phyloP scores from a whole-genome alignment of 805 yeast species.

The Yarrowia divulgata region DNA sequence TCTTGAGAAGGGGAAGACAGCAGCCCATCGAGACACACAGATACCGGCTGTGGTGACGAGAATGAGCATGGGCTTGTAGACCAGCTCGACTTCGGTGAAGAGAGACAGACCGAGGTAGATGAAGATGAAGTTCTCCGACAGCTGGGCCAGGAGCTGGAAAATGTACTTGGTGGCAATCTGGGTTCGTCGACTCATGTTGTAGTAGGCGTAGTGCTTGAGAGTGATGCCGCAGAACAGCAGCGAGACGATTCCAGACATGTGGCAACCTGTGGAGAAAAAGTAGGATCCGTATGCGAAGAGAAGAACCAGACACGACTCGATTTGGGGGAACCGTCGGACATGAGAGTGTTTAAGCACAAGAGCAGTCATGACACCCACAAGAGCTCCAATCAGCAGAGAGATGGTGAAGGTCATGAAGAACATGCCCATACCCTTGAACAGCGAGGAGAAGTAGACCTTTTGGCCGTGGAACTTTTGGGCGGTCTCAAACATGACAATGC shows the following conservation, averaged over 20 bases:
- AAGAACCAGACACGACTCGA: conserved; percentile 91
- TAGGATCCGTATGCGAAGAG: conserved; percentile 94
- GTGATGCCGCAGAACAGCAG: conserved; percentile 95
- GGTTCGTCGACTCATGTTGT: conserved; percentile 95
- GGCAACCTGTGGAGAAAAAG: conserved; percentile 98
- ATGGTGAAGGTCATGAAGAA: conserved; percentile 93
- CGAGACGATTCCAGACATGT: conserved; percentile 98
- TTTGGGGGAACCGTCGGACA: conserved; percentile 92
- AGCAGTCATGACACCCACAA: conserved; percentile 88
- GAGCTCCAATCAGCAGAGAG: conserved; percentile 86
- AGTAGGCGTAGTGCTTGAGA: conserved; percentile 94
- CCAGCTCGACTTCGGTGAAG: conserved; percentile 94
- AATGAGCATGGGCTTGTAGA: conserved; percentile 90
- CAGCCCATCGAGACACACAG: conserved; percentile 95
- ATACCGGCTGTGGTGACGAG: conserved; percentile 88
- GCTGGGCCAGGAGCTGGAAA: conserved; percentile 91
- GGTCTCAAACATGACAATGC: conserved; percentile 98
- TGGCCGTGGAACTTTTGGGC: conserved; percentile 95
- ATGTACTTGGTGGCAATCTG: conserved; percentile 96
- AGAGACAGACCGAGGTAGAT: conserved; percentile 92
- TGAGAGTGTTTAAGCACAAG: conserved; percentile 89
- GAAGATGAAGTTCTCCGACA: conserved; percentile 95
- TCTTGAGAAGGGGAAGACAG: conserved; percentile 92
- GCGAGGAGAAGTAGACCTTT: conserved; percentile 62
- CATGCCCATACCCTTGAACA: conserved; percentile 90